A percentile compares a stretch with the other conserved stretches of the same genome.
Evolutionary conservation across 768 basidiomycete genomes (phyloP).

Genomic region (Coprinellus aureogranulatus): DNA sequence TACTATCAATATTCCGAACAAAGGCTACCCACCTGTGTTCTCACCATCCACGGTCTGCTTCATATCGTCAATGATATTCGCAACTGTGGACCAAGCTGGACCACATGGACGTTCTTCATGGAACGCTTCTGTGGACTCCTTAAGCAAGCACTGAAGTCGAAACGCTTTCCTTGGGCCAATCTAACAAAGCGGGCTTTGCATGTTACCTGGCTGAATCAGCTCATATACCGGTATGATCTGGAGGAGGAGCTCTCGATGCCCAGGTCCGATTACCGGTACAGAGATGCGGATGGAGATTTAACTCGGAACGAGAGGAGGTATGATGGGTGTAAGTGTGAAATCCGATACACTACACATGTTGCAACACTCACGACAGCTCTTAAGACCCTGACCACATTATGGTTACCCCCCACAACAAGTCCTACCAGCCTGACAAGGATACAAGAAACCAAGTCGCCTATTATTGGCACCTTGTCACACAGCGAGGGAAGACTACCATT

Average conservation of each 20-base stretch:
- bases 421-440: not conserved
- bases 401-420: not conserved
- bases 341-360: not conserved
- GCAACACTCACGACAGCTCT: not conserved
- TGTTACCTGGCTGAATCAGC: not conserved
- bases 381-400: not conserved
- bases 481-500: not conserved
- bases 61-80: not conserved
- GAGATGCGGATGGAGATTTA: not conserved
- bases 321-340: not conserved
- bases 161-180: conserved; percentile 14
- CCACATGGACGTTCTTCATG: not conserved
- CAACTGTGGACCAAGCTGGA: not conserved
- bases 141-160: not conserved
- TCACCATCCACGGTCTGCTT: conserved; percentile 1
- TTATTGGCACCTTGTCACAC: not conserved
- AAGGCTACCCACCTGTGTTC: not conserved
- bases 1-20: not conserved
- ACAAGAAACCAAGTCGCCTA: not conserved
- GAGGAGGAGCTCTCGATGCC: not conserved
- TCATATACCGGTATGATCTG: not conserved
- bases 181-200: not conserved
- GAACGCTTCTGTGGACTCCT: conserved; percentile 11
- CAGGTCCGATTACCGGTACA: not conserved
- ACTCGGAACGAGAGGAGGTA: not conserved